Percentiles rank a stretch among this genome's conserved stretches.
These are phyloP conservation scores for Panicum miliaceum DNA, from an alignment of 176 grass and related monocot species.

Conservation along the genomic window DNA sequence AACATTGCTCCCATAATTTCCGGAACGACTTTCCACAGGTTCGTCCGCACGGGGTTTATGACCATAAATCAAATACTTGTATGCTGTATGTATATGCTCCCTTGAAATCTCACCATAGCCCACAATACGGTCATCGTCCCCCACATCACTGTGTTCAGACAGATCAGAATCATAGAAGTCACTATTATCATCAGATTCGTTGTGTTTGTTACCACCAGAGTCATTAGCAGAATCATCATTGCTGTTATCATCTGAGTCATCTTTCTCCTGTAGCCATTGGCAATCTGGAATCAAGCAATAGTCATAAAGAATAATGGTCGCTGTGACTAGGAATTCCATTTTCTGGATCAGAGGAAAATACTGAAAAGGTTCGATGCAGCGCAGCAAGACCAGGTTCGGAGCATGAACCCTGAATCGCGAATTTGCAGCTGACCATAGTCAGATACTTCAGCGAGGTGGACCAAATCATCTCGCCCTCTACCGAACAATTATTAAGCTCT, in stretches of 20 bases:
- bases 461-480: neutral
- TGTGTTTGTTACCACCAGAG: neutral
- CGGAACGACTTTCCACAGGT: neutral
- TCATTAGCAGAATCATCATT: neutral
- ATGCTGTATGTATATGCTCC: neutral
- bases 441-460: conserved; percentile 38
- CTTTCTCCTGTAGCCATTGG: neutral
- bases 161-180: conserved; percentile 12
- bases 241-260: neutral
- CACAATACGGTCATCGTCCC: neutral
- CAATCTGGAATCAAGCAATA: neutral
- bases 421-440: conserved; percentile 27
- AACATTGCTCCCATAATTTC: neutral
- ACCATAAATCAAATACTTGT: neutral
- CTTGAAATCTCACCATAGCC: conserved; percentile 5
- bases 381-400: conserved; percentile 23
- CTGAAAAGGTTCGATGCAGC: neutral
- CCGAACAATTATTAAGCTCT: neutral
- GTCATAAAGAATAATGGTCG: conserved; percentile 9
- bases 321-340: conserved; percentile 21
- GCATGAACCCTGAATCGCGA: conserved; percentile 13
- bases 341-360: conserved; percentile 22
- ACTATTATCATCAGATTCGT: neutral
- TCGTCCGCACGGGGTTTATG: neutral
- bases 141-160: neutral